These are phyloP conservation scores for Dictyostelium intermedium DNA, from an alignment of 78 protist genomes.

Conservation along the genomic window DNA sequence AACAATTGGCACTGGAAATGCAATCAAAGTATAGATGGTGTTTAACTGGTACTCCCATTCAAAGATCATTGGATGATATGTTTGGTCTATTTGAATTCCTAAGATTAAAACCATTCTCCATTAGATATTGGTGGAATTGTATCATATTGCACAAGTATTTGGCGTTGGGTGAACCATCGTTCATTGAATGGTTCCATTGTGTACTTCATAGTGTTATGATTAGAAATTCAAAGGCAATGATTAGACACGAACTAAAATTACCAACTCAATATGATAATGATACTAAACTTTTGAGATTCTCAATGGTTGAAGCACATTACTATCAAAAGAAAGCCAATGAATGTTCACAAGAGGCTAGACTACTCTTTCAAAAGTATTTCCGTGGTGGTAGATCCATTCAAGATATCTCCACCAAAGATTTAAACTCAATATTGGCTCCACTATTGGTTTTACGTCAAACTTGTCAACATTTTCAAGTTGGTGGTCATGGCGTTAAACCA, in stretches of 20 bases:
- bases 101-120: background rate
- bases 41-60: conserved; percentile 80
- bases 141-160: background rate
- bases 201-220: conserved; percentile 26
- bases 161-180: background rate
- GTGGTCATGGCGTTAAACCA: conserved; percentile 2
- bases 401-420: conserved; percentile 1
- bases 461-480: conserved; percentile 80
- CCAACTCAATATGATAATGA: conserved; percentile 63
- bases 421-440: conserved; percentile 35
- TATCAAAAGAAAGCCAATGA: conserved; percentile 64
- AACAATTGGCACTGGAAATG: background rate
- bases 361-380: conserved; percentile 35
- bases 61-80: conserved; percentile 60
- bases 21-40: conserved; percentile 29
- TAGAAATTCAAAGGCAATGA: conserved; percentile 31
- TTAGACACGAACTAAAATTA: conserved; percentile 30
- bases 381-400: background rate
- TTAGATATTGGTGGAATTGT: conserved; percentile 60
- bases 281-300: conserved; percentile 20
- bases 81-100: conserved; percentile 34
- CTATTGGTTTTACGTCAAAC: conserved; percentile 55
- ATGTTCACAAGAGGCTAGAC: conserved; percentile 24
- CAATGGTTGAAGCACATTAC: conserved; percentile 57
- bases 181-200: background rate